phyloP scores from a whole-genome alignment of 441 rosid genomes.

The Adansonia madagascariensis region DNA sequence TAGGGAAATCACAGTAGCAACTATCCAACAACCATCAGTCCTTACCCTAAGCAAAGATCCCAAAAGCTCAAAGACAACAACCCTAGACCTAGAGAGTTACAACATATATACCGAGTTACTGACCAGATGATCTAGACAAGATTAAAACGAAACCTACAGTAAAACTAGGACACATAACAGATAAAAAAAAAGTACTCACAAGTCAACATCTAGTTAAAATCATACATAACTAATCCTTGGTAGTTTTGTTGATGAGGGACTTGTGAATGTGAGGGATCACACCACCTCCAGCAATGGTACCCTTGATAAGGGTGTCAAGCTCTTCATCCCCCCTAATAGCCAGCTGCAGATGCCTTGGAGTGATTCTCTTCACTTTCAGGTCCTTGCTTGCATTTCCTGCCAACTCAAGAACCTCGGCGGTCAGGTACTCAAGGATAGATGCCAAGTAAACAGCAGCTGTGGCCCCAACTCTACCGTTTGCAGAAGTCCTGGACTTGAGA shows the following conservation, averaged over 20 bases:
- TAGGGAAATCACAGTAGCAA: conserved; percentile 14
- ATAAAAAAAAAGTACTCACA: neutral
- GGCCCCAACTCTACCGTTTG: conserved; percentile 90
- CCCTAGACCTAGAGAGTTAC: conserved; percentile 32
- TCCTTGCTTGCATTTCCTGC: conserved; percentile 97
- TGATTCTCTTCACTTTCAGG: conserved; percentile 91
- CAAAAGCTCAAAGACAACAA: conserved; percentile 23
- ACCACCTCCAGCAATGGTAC: conserved; percentile 96
- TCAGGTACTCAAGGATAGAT: conserved; percentile 82
- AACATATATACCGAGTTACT: conserved; percentile 33
- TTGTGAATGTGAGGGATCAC: conserved; percentile 98
- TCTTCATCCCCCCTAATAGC: conserved; percentile 96
- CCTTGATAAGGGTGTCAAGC: conserved; percentile 94
- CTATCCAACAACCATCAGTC: conserved; percentile 25
- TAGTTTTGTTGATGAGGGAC: conserved; percentile 83
- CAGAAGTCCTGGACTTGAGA: conserved; percentile 62
- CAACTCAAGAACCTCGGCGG: conserved; percentile 89
- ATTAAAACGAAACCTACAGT: conserved; percentile 9
- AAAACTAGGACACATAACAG: neutral
- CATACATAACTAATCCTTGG: conserved; percentile 57
- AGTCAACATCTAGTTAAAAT: neutral
- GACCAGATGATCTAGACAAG: conserved; percentile 15
- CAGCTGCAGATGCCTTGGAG: conserved; percentile 90
- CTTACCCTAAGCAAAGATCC: conserved; percentile 29
- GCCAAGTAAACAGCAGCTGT: conserved; percentile 89